Conservation (phyloP, 1,139 yeast genomes). For the Groenewaldozyma auringiensis region DNA sequence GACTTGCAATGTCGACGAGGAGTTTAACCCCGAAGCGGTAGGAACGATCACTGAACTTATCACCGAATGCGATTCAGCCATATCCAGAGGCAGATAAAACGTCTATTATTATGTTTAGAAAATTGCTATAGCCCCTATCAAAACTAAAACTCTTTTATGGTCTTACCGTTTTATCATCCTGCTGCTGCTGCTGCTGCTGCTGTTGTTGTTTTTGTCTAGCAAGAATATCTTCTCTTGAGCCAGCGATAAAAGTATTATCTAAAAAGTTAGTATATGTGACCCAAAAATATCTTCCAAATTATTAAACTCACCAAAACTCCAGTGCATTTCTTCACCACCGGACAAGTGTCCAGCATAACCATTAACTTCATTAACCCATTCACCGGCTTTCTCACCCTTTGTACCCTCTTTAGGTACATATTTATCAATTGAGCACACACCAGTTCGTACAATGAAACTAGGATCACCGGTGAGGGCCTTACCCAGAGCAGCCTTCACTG, state of each 20-base stretch:
- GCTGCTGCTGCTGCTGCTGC: conserved; percentile 4
- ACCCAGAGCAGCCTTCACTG: conserved; percentile 73
- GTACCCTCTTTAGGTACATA: conserved; percentile 39
- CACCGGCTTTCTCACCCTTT: conserved; percentile 27
- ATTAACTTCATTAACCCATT: conserved; percentile 53
- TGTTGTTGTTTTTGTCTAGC: conserved; percentile 13
- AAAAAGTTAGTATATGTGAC: conserved; percentile 14
- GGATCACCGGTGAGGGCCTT: conserved; percentile 50
- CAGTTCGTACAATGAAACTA: conserved; percentile 44
- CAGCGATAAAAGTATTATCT: conserved; percentile 14
- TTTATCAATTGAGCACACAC: conserved; percentile 52
- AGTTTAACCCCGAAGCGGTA: conserved; percentile 5
- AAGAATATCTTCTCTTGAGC: conserved; percentile 15
- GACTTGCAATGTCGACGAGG: conserved; percentile 34
- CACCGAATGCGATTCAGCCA: conserved; percentile 16
- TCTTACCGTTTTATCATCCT: conserved; percentile 21
- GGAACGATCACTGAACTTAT: conserved; percentile 5
- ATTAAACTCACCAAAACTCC: conserved; percentile 55
- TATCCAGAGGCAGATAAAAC: conserved; percentile 22
- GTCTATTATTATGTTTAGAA: conserved; percentile 5
- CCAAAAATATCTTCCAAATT: not conserved
- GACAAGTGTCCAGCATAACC: conserved; percentile 62
- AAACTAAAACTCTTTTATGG: too few relatives aligned
- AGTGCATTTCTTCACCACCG: conserved; percentile 85
- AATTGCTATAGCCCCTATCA: not conserved